phyloP scores from a whole-genome alignment of 2,329 filamentous ascomycete genomes.

The Dothistroma septosporum region DNA sequence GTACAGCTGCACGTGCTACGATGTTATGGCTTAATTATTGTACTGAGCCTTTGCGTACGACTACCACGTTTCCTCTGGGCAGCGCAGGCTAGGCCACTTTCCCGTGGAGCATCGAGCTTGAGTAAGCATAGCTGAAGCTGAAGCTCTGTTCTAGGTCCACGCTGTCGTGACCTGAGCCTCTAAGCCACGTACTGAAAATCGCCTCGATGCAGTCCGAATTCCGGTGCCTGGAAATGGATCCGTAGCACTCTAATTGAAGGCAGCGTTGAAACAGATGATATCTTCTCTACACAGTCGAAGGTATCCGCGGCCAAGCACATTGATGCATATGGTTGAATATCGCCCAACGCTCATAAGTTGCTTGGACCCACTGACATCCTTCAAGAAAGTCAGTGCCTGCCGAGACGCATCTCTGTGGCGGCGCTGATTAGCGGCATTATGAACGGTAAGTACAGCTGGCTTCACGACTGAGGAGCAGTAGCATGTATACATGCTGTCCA shows the following conservation, averaged over 20 bases:
- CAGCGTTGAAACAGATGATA: neutral
- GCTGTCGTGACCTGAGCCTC: neutral
- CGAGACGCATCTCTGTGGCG: neutral
- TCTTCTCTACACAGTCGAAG: neutral
- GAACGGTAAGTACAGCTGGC: neutral
- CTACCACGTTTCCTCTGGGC: neutral
- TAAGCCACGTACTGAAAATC: neutral
- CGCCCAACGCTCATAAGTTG: neutral
- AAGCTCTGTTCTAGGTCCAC: neutral
- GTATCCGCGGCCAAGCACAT: neutral
- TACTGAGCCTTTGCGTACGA: too few relatives aligned
- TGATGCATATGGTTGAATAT: too few relatives aligned
- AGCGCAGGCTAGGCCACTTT: neutral
- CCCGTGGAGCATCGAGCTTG: neutral
- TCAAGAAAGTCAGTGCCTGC: neutral
- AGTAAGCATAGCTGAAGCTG: neutral
- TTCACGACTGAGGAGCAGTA: too few relatives aligned
- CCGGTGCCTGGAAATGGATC: neutral
- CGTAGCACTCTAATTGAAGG: neutral
- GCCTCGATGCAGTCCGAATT: neutral
- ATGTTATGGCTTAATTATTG: too few relatives aligned
- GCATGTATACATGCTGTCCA: too few relatives aligned
- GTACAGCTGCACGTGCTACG: too few relatives aligned
- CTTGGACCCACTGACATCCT: neutral
- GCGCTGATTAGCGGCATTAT: neutral